Conservation (phyloP, 2,329 filamentous ascomycete genomes). For the Zymoseptoria pseudotritici region DNA sequence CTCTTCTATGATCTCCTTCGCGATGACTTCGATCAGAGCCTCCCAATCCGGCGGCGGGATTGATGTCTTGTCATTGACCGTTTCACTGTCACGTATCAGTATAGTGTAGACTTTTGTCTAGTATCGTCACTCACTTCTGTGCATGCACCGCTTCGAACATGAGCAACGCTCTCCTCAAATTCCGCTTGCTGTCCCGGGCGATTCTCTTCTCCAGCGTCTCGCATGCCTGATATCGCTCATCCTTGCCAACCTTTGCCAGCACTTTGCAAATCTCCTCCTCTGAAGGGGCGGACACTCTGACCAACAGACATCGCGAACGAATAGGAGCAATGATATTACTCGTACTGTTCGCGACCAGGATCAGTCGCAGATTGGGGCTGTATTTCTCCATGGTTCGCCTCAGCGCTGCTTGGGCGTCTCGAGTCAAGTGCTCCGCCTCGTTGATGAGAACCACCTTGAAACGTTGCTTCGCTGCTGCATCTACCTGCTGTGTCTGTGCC, state of each 20-base stretch:
- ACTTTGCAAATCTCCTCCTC: conserved; percentile 77
- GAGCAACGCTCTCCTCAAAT: conserved; percentile 78
- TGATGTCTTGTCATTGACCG: conserved; percentile 74
- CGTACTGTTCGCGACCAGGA: conserved; percentile 89
- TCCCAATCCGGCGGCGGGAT: conserved; percentile 98
- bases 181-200: conserved; percentile 82
- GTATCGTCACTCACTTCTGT: conserved; percentile 65
- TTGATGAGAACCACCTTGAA: conserved; percentile 99
- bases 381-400: conserved; percentile 99
- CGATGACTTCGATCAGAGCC: conserved; percentile 77
- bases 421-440: conserved; percentile 86
- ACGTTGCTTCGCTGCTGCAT: conserved; percentile 76
- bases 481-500: conserved; percentile 98
- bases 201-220: conserved; percentile 74
- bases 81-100: conserved; percentile 58
- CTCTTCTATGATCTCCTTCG: conserved; percentile 88
- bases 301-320: conserved; percentile 79
- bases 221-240: conserved; percentile 74
- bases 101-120: background rate
- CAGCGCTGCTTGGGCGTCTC: conserved; percentile 91
- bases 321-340: conserved; percentile 99
- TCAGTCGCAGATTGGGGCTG: conserved; percentile 85
- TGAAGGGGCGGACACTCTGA: conserved; percentile 83
- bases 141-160: conserved; percentile 98
- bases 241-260: conserved; percentile 61